phyloP scores from a whole-genome alignment of 371 early-diverging fungal species.

The Fennellomyces sp. region DNA sequence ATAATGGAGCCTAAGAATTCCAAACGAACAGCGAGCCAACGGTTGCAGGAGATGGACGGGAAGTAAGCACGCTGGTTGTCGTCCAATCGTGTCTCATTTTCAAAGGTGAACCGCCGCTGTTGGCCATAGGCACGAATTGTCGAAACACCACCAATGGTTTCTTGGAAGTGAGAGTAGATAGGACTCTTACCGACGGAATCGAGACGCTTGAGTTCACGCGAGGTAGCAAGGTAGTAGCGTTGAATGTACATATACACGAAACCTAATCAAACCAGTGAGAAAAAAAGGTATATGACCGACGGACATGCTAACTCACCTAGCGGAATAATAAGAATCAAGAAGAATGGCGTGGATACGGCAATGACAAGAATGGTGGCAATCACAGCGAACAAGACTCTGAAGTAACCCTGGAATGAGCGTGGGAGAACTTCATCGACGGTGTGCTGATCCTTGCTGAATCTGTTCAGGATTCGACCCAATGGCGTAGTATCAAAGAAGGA shows the following conservation, averaged over 20 bases:
- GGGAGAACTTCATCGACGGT: slow-evolving; percentile 82
- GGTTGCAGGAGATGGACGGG: slow-evolving; percentile 79
- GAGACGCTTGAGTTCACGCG: slow-evolving; percentile 80
- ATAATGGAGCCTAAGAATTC: slow-evolving; percentile 75
- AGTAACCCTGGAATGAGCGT: slow-evolving; percentile 63
- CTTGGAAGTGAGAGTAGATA: slow-evolving; percentile 84
- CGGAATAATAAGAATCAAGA: slow-evolving; percentile 59
- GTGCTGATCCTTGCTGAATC: slow-evolving; percentile 89
- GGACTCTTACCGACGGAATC: slow-evolving; percentile 85
- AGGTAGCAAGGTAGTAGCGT: slow-evolving; percentile 71
- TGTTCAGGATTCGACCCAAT: slow-evolving; percentile 82
- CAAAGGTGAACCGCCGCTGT: slow-evolving; percentile 69
- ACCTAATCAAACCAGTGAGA: slow-evolving; percentile 4
- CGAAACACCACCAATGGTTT: slow-evolving; percentile 72
- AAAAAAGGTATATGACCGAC: not conserved
- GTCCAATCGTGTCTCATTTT: slow-evolving; percentile 79
- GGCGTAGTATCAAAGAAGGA: slow-evolving; percentile 89
- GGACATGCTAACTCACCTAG: slow-evolving; percentile 27
- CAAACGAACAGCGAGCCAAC: slow-evolving; percentile 92
- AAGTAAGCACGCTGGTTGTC: slow-evolving; percentile 81
- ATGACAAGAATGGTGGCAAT: slow-evolving; percentile 63
- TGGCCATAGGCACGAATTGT: slow-evolving; percentile 88
- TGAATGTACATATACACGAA: slow-evolving; percentile 70
- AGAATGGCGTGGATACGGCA: slow-evolving; percentile 62
- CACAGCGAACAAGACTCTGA: slow-evolving; percentile 53